Base-by-base conservation (phyloP, 2,329 filamentous ascomycete genomes). In the Colletotrichum tabaci region DNA sequence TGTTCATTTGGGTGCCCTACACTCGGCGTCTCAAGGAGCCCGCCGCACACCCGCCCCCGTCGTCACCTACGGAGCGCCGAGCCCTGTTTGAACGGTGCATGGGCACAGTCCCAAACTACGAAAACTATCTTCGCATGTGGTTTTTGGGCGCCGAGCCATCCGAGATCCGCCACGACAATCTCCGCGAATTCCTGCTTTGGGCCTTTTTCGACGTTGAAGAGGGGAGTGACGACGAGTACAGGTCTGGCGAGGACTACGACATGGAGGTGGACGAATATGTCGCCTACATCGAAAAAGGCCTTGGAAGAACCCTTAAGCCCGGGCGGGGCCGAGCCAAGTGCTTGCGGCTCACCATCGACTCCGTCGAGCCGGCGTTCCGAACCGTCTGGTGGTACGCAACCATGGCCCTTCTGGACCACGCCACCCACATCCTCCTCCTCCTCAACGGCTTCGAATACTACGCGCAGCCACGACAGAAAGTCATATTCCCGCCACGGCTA, bases 111-210 rank as follows among this genome's bases (percentile, higher is more conserved):
- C 82, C 87, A 0, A 86, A 90, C 73, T 82, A 84, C 0, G 87
- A 89, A 65, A 79, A 79, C 26, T 94, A 92, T 76, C 74, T 94
- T 52, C 84, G 82, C 60, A 84, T 85, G 71, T 94, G 92, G 92
- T 93, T 93, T 74, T 83, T 90, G n/a, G 89, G 88, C 42, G 89
- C 91, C 2, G 82, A 86, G 12, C 68, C 83, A 1, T 78, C 83
- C 21, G 89, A 91, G 44, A 89, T 94, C 66, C 84, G 86, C 55
- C 83, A 87, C n/a, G 90, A 93, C n/a, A 93, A 94, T 75, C 80
- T 93, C 63, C 86, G 85, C 74, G 89, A 92, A 73, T 93, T 93
- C 75, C 79, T 92, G 26, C 83, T 88, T 10, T 94, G 92, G 92
- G 91, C 89, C 1, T 3, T 4, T 84, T 88, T 63, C 18, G 61